Conservation (phyloP, 129 eudicot species). For the Sambucus nigra region DNA sequence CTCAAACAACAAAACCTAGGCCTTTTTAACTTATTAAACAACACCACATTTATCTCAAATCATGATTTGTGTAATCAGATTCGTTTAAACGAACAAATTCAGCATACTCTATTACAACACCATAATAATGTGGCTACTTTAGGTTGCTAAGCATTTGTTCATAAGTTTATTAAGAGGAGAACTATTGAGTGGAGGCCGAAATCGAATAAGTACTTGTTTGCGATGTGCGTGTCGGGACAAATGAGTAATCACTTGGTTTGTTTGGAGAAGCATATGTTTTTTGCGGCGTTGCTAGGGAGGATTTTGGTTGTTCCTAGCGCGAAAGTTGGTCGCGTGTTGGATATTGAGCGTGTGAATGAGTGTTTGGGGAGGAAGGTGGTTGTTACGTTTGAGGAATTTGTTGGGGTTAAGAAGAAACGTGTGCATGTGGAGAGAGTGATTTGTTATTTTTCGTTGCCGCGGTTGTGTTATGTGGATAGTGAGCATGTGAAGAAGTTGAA, state of each 20-base stretch:
- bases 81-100: conserved; percentile 40
- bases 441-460: conserved; percentile 76
- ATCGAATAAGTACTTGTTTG: conserved; percentile 65
- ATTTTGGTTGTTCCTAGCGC: conserved; percentile 75
- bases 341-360: conserved; percentile 75
- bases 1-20: conserved; percentile 56
- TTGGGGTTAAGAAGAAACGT: conserved; percentile 43
- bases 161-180: conserved; percentile 36
- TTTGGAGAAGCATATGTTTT: conserved; percentile 94
- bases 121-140: conserved; percentile 12
- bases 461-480: conserved; percentile 73
- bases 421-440: conserved; percentile 62
- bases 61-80: conserved; percentile 42
- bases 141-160: conserved; percentile 48
- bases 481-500: conserved; percentile 85
- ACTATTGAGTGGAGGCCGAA: conserved; percentile 81
- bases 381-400: conserved; percentile 73
- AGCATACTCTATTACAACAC: conserved; percentile 19
- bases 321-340: conserved; percentile 79
- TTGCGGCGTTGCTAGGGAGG: conserved; percentile 65
- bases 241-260: conserved; percentile 97
- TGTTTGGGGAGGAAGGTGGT: conserved; percentile 74
- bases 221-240: conserved; percentile 87
- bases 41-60: conserved; percentile 25
- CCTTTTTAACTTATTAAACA: conserved; percentile 47